Percentiles rank a stretch among this genome's conserved stretches.
These are phyloP conservation scores for Fragilariopsis cylindrus DNA, from an alignment of 108 stramenopile species.

Conservation along the genomic window DNA sequence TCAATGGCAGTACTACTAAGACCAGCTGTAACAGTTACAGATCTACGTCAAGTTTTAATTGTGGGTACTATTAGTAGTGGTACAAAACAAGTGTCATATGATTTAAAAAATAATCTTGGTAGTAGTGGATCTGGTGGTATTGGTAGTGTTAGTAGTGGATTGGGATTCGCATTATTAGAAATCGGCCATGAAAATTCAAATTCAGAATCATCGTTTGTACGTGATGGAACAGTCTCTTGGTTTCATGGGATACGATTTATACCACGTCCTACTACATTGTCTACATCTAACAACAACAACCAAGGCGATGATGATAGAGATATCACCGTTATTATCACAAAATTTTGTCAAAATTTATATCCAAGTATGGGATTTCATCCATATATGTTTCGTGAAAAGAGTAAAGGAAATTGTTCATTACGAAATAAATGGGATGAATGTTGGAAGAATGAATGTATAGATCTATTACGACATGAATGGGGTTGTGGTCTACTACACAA, in stretches of 20 bases:
- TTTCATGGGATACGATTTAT: slow-evolving; percentile 48
- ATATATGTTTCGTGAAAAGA: slow-evolving; percentile 33
- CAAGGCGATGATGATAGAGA: background rate
- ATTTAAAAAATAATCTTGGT: slow-evolving; percentile 17
- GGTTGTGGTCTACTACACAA: slow-evolving; percentile 39
- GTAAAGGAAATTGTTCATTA: slow-evolving; percentile 24
- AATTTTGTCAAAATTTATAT: slow-evolving; percentile 27
- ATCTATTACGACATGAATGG: slow-evolving; percentile 46
- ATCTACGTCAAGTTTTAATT: slow-evolving; percentile 62
- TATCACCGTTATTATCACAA: slow-evolving; percentile 27
- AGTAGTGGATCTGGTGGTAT: too few relatives aligned
- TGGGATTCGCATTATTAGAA: slow-evolving; percentile 27
- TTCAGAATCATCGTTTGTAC: slow-evolving; percentile 32
- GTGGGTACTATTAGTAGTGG: slow-evolving; percentile 53
- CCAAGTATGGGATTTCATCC: slow-evolving; percentile 67
- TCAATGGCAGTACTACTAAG: background rate
- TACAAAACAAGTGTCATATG: slow-evolving; percentile 35
- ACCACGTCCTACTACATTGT: background rate
- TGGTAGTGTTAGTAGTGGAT: background rate
- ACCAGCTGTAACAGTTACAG: slow-evolving; percentile 16
- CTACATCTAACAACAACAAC: too few relatives aligned
- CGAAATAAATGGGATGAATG: slow-evolving; percentile 44
- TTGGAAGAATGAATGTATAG: slow-evolving; percentile 50
- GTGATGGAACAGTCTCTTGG: slow-evolving; percentile 54
- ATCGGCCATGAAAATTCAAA: slow-evolving; percentile 46